Evolutionary conservation across 2,329 filamentous ascomycete species (phyloP), one percentile per base, ranked within the genome.

Genomic region (Rutstroemia sp.): DNA sequence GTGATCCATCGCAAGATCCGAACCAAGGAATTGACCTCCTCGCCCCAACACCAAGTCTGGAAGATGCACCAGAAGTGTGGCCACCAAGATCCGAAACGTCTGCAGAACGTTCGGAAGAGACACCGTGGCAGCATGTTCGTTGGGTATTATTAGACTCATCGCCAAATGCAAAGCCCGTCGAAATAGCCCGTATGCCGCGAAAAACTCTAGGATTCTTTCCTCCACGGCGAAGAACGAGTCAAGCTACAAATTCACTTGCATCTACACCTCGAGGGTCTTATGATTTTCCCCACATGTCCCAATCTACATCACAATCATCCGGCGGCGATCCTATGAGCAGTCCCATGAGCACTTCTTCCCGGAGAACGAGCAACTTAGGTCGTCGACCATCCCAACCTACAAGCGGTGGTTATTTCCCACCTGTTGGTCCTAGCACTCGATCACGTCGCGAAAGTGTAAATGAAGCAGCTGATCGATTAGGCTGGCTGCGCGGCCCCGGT

Each of bases 131-230:
- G 58, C 91, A 96, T 71, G 90, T 96, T 58, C 86, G 89, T 47
- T 96, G 91, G 90, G 89, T 96, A 1, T 77, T 87, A 30, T 79
- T 96, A 25, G 88, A 92, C 60, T 86, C 85, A 21, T 80, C 81
- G 61, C 75, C 77, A 42, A 74, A 78, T 49, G 71, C 73, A 16
- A 78, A 84, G 23, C 86, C 90, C 0, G 85, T 94, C 23, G 89
- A 96, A 70, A 94, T 99, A 62, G 90, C 85, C 16, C 85, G 94
- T 30, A 83, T 97, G 57, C 84, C 90, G 21, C 84, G 89, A 57
- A 85, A 86, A 71, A 81, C 87, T 2, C 79, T 96, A 46, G 92
- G 92, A 23, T 97, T 92, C 72, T 97, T 97, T 67, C 92, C 92
- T 3, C 92, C 92, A 7, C 82, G 91, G 19, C 92, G 83, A 94